A percentile compares a stretch with the other conserved stretches of the same genome.
phyloP scores from a whole-genome alignment of 2,329 filamentous ascomycete species.

The Aspergillus caelatus region DNA sequence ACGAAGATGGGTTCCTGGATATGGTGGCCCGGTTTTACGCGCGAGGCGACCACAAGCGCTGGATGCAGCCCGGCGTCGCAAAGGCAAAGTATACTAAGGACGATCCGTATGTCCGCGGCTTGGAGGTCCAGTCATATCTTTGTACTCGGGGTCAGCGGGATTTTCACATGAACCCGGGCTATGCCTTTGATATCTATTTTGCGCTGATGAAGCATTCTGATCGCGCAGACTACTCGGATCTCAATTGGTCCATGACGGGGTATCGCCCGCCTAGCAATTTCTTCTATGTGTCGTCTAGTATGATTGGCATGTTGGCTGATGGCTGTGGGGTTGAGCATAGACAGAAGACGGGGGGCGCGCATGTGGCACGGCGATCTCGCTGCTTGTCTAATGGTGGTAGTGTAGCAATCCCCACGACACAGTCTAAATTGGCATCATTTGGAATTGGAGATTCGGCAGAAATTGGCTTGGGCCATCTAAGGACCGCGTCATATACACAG shows the following conservation, averaged over 20 bases:
- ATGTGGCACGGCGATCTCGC: neutral
- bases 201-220: neutral
- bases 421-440: neutral
- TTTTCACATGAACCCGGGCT: neutral
- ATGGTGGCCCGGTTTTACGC: constrained; percentile 14
- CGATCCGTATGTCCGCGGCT: neutral
- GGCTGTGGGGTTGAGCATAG: neutral
- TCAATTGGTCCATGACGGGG: neutral
- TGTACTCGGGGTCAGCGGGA: neutral
- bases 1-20: constrained; percentile 7
- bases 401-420: neutral
- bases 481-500: neutral
- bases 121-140: neutral
- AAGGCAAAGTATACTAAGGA: neutral
- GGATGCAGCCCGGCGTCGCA: constrained; percentile 9
- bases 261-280: neutral
- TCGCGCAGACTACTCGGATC: neutral
- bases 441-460: neutral
- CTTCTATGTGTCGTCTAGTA: neutral
- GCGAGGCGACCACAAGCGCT: constrained; percentile 15
- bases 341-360: neutral
- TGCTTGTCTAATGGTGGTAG: neutral
- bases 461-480: neutral
- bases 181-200: neutral
- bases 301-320: neutral